phyloP scores from a whole-genome alignment of 495 filamentous ascomycete genomes.

The Lepraria neglecta region DNA sequence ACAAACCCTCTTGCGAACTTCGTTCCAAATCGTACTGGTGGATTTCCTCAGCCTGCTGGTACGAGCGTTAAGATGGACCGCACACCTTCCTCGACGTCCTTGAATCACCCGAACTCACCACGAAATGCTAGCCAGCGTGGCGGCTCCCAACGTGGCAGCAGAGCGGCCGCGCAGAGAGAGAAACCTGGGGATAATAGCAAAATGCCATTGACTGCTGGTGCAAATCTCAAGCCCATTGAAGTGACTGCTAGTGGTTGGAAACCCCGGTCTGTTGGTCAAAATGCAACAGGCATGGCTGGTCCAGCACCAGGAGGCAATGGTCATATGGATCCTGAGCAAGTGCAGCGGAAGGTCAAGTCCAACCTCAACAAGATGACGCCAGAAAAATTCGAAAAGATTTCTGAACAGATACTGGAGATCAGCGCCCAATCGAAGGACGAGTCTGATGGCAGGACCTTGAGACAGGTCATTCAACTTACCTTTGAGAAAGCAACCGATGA shows the following conservation, averaged over 20 bases:
- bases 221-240: slow-evolving; percentile 72
- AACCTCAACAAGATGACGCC: slow-evolving; percentile 99
- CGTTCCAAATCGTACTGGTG: slow-evolving; percentile 44
- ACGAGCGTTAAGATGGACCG: slow-evolving; percentile 41
- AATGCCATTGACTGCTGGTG: slow-evolving; percentile 81
- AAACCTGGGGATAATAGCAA: slow-evolving; percentile 56
- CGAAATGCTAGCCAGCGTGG: slow-evolving; percentile 49
- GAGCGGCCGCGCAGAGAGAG: slow-evolving; percentile 42
- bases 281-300: slow-evolving; percentile 40
- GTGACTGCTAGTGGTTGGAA: slow-evolving; percentile 77
- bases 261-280: slow-evolving; percentile 60
- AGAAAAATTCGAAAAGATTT: slow-evolving; percentile 95
- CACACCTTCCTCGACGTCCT: slow-evolving; percentile 48
- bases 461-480: slow-evolving; percentile 96
- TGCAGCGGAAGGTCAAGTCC: slow-evolving; percentile 98
- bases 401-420: slow-evolving; percentile 87
- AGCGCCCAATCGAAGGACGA: slow-evolving; percentile 93
- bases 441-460: slow-evolving; percentile 84
- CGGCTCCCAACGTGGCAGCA: slow-evolving; percentile 50
- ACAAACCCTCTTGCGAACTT: slow-evolving; percentile 56
- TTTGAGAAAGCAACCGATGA: slow-evolving; percentile 99
- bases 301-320: slow-evolving; percentile 50
- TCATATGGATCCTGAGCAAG: slow-evolving; percentile 80
- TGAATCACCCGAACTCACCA: slow-evolving; percentile 49
- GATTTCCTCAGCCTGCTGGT: slow-evolving; percentile 54